A percentile compares a stretch with the other conserved stretches of the same genome.
These are phyloP conservation scores for Daldinia decipiens DNA, from an alignment of 495 filamentous ascomycete genomes.

Conservation along the genomic window DNA sequence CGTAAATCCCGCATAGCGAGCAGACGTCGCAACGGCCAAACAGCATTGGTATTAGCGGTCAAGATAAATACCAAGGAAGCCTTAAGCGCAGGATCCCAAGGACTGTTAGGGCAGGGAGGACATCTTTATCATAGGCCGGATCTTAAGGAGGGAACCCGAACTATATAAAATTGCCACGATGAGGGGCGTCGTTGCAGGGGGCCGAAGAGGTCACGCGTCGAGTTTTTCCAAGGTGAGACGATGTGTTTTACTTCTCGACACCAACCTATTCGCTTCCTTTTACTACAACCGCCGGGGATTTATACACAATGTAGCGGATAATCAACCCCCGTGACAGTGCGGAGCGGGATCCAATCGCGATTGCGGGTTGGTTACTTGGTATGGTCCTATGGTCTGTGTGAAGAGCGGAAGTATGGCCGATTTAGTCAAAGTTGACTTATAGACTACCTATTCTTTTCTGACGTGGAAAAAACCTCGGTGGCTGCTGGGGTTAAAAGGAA, in stretches of 20 bases:
- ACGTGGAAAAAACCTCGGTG: constrained; percentile 14
- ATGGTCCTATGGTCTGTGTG: constrained; percentile 2
- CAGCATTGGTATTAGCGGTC: constrained; percentile 14
- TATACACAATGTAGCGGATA: neutral
- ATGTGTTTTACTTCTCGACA: constrained; percentile 11
- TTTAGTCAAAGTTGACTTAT: constrained; percentile 7
- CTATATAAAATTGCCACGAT: constrained; percentile 36
- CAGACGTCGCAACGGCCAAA: constrained; percentile 18
- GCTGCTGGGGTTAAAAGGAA: constrained; percentile 12
- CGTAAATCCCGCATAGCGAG: constrained; percentile 21
- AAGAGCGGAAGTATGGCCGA: constrained; percentile 6
- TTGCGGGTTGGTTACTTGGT: constrained; percentile 2
- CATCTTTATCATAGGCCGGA: constrained; percentile 19
- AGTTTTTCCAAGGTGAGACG: constrained; percentile 52
- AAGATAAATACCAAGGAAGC: constrained; percentile 10
- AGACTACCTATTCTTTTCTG: constrained; percentile 3
- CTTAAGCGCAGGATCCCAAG: constrained; percentile 11
- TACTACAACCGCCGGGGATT: neutral
- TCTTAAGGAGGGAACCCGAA: constrained; percentile 16
- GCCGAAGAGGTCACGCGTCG: constrained; percentile 47
- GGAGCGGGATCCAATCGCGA: neutral
- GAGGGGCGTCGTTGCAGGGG: constrained; percentile 51
- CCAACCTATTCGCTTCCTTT: constrained; percentile 4
- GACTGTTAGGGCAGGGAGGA: constrained; percentile 4
- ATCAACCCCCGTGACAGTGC: neutral